A percentile compares a stretch with the other conserved stretches of the same genome.
These are phyloP conservation scores for Coprinopsis strossmayeri DNA, from an alignment of 768 basidiomycete genomes.

Conservation along the genomic window DNA sequence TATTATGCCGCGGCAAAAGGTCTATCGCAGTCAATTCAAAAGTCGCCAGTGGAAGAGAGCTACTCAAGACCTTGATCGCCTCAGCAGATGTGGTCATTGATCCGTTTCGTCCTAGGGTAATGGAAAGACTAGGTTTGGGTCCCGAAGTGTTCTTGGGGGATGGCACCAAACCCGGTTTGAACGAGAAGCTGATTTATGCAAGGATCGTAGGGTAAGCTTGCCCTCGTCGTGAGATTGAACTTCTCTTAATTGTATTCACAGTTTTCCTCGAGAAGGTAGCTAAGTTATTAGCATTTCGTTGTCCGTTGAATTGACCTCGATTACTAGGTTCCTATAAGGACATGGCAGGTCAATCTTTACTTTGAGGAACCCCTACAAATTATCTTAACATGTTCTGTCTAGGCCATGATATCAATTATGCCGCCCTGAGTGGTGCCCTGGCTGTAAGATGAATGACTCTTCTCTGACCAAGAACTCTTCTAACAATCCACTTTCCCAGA, in stretches of 20 bases:
- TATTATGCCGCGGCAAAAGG: slow-evolving; percentile 67
- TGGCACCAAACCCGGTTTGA: slow-evolving; percentile 39
- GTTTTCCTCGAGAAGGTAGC: slow-evolving; percentile 58
- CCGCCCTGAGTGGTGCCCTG: slow-evolving; percentile 71
- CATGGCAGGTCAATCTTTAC: slow-evolving; percentile 58
- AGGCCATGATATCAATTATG: slow-evolving; percentile 85
- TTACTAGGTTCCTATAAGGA: slow-evolving; percentile 55
- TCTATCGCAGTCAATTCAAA: slow-evolving; percentile 72
- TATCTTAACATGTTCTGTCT: neutral
- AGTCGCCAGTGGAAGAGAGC: slow-evolving; percentile 44
- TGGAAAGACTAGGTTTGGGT: slow-evolving; percentile 72
- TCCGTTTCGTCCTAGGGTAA: slow-evolving; percentile 76
- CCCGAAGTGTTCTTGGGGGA: slow-evolving; percentile 65
- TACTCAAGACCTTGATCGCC: slow-evolving; percentile 51
- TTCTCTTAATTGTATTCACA: slow-evolving; percentile 17
- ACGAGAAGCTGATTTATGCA: slow-evolving; percentile 65
- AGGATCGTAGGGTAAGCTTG: slow-evolving; percentile 63
- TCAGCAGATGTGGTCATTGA: slow-evolving; percentile 79
- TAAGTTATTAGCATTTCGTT: neutral
- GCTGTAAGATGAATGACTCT: slow-evolving; percentile 45
- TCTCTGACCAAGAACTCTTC: neutral
- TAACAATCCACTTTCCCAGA: slow-evolving; percentile 27
- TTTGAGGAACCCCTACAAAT: neutral
- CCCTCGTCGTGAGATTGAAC: neutral
- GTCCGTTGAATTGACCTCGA: slow-evolving; percentile 12